A percentile compares a stretch with the other conserved stretches of the same genome.
These are phyloP conservation scores for Trichosporon asahii DNA, from an alignment of 1,284 basidiomycete genomes.

Conservation along the genomic window DNA sequence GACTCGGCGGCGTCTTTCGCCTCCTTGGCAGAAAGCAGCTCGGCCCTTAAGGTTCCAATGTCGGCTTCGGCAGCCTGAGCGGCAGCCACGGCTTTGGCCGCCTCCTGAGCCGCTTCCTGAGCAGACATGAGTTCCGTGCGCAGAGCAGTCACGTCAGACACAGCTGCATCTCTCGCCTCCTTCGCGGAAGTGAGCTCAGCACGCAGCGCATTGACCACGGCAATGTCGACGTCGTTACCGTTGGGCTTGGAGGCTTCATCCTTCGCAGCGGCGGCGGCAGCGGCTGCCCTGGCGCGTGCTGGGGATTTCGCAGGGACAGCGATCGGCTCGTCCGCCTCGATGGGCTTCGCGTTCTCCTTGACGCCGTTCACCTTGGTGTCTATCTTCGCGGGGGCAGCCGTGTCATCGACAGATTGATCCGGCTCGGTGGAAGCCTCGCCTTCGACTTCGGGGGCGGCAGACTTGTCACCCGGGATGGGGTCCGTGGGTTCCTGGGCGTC, in stretches of 20 bases:
- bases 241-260: background rate
- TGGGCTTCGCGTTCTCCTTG: background rate
- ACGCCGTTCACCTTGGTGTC: background rate
- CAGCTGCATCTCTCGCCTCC: background rate
- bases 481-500: conserved; percentile 8
- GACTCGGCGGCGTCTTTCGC: conserved; percentile 3
- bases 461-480: background rate
- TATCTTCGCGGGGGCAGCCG: background rate
- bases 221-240: background rate
- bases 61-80: conserved; percentile 9
- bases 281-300: background rate
- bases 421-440: background rate
- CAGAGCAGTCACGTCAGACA: background rate
- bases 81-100: conserved; percentile 1
- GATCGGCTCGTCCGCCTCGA: background rate
- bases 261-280: background rate
- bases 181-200: conserved; percentile 1
- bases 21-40: background rate
- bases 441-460: background rate
- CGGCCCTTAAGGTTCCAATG: background rate
- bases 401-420: background rate
- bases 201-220: conserved; percentile 2
- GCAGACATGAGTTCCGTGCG: background rate
- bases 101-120: background rate
- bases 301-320: background rate